Evolutionary conservation across 1,284 basidiomycete genomes (phyloP), one percentile per base, ranked within the genome.

Genomic region (Ustilago xerochloae): DNA sequence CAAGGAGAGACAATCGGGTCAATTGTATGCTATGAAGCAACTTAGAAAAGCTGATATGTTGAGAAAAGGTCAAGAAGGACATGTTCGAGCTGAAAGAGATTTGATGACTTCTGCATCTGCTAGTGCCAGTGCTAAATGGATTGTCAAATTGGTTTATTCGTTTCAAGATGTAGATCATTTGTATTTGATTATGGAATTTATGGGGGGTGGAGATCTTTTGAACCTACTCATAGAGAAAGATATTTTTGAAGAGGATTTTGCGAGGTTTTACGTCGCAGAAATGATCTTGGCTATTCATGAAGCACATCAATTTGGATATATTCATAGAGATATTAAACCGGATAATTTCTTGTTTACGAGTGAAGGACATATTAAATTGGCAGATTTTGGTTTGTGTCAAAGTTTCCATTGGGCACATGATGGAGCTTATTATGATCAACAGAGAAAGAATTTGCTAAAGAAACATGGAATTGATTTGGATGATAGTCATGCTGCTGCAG

Each of bases 231-330:
- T 98, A 79, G 93, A 97, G 85, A 88, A 91, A 67, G 95, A 97
- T 84, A 90, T 93, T 39, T 97, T 98, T 81, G 90, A 93, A 65
- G 96, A 98, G 87, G 88, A 91, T 73, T 95, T 97, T 87, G 92
- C 95, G 48, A 89, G 91, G 68, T 97, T 98, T 87, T 98, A 98
- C 87, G 89, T 96, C 57, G 93, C 94, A 63, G 95, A 97, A 91
- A 98, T 98, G 95, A 88, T 98, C 62, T 89, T 98, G n/a, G 93
- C 93, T 15, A 91, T 98, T 71, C 92, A 96, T 85, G 91, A 92
- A 75, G 95, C 93, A 81, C 96, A 98, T 86, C 90, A 90, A 81
- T 90, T 93, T 76, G 95, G 95, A 3, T 98, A 96, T 87, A 97
- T 97, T 79, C 95, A 97, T 86, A 90, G 95, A 57, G 95, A 98